Evolutionary conservation across 78 protist genomes (phyloP).

Genomic region (Speleostelium caveatum): DNA sequence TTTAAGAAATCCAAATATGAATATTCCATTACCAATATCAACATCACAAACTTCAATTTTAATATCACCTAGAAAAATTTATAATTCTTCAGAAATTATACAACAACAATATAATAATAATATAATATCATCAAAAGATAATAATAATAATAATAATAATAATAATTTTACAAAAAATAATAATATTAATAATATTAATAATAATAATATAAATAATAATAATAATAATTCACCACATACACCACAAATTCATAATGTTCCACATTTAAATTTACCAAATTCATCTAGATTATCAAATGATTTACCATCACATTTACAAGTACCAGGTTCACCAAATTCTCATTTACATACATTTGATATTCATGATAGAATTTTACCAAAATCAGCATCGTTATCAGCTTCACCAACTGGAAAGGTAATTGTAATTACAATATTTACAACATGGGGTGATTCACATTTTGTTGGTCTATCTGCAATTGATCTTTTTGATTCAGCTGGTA

Average conservation of each 20-base stretch:
- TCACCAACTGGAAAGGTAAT: conserved; percentile 46
- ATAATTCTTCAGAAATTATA: background rate
- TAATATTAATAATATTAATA: conserved; percentile 12
- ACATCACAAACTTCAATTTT: conserved; percentile 7
- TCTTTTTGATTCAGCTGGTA: conserved; percentile 64
- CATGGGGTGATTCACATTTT: conserved; percentile 91
- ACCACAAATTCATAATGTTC: background rate
- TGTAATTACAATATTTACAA: conserved; percentile 44
- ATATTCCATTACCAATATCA: conserved; percentile 3
- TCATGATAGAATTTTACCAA: background rate
- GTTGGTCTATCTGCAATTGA: conserved; percentile 91
- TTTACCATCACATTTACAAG: background rate
- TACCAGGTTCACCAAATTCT: conserved; percentile 4
- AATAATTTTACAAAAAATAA: conserved; percentile 1
- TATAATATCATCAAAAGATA: background rate
- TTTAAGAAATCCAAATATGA: background rate
- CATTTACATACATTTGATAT: conserved; percentile 27
- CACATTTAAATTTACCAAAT: background rate
- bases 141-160: background rate
- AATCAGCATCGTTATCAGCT: background rate
- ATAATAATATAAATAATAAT: background rate
- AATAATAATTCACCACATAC: background rate
- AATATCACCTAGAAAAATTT: conserved; percentile 23
- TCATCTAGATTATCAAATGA: background rate
- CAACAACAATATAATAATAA: background rate